phyloP scores from a whole-genome alignment of 2,329 filamentous ascomycete genomes.

The Xylariaceae sp. region DNA sequence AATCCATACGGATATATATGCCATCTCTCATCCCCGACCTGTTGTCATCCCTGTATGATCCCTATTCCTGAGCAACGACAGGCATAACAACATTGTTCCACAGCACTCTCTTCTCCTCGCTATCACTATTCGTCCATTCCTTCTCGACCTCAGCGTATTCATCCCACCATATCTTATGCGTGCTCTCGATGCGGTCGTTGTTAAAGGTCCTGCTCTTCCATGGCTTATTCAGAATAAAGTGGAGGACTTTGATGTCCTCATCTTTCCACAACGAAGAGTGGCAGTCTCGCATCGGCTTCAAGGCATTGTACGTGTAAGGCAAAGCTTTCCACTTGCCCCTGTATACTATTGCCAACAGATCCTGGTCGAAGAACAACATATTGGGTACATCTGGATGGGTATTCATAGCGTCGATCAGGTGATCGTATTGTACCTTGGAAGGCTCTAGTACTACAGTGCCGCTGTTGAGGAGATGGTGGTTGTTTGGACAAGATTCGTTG shows the following conservation, averaged over 20 bases:
- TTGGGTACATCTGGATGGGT: conserved; percentile 28
- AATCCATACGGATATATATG: no score
- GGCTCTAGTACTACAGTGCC: conserved; percentile 32
- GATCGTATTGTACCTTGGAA: conserved; percentile 26
- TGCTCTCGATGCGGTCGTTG: conserved; percentile 24
- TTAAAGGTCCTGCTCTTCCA: conserved; percentile 27
- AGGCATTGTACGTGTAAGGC: conserved; percentile 29
- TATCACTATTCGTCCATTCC: conserved; percentile 25
- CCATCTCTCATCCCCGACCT: no score
- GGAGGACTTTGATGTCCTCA: conserved; percentile 25
- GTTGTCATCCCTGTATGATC: background rate
- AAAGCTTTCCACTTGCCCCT: conserved; percentile 26
- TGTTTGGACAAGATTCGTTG: conserved; percentile 23
- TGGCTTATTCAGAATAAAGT: conserved; percentile 31
- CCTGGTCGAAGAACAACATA: conserved; percentile 31
- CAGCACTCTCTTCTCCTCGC: conserved; percentile 24
- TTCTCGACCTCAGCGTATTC: conserved; percentile 25
- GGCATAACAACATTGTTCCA: conserved; percentile 31
- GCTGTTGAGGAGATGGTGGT: conserved; percentile 35
- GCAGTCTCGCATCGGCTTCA: conserved; percentile 30
- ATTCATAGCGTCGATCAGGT: conserved; percentile 30
- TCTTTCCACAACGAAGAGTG: conserved; percentile 25
- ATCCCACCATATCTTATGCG: conserved; percentile 33
- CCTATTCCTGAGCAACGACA: conserved; percentile 31
- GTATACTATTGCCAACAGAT: conserved; percentile 29